Percentiles rank a stretch among this genome's conserved stretches.
These are phyloP conservation scores for Phyllosticta citribraziliensis DNA, from an alignment of 2,329 filamentous ascomycete genomes.

Conservation along the genomic window DNA sequence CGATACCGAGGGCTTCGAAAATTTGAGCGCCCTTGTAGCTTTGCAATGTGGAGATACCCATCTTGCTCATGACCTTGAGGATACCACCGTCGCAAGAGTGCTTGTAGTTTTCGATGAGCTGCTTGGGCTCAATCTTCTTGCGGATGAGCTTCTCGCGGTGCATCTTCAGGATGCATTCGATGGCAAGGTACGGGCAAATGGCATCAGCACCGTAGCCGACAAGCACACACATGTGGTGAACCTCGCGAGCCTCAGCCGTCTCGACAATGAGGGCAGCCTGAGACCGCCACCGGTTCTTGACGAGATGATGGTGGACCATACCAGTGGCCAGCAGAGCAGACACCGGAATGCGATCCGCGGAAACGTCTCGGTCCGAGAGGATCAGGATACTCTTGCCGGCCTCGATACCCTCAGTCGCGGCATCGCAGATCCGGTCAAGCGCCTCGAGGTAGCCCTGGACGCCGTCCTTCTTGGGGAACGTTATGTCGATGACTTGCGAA, in stretches of 20 bases:
- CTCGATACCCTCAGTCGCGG: slow-evolving; percentile 74
- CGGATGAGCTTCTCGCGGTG: slow-evolving; percentile 87
- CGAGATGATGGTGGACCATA: slow-evolving; percentile 90
- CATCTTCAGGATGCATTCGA: slow-evolving; percentile 96
- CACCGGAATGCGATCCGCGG: slow-evolving; percentile 70
- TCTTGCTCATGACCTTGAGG: slow-evolving; percentile 98
- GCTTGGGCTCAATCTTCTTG: slow-evolving; percentile 73
- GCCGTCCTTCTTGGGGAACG: slow-evolving; percentile 79
- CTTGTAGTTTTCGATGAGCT: slow-evolving; percentile 90
- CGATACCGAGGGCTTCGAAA: slow-evolving; percentile 88
- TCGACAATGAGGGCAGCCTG: slow-evolving; percentile 80
- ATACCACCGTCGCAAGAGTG: slow-evolving; percentile 94
- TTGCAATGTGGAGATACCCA: slow-evolving; percentile 94
- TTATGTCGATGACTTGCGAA: slow-evolving; percentile 83
- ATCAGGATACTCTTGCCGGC: slow-evolving; percentile 77
- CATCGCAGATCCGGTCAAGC: slow-evolving; percentile 79
- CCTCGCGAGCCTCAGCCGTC: slow-evolving; percentile 90
- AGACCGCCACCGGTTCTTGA: slow-evolving; percentile 91
- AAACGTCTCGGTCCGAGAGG: slow-evolving; percentile 80
- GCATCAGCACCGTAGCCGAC: slow-evolving; percentile 92
- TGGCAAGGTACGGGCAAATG: slow-evolving; percentile 87
- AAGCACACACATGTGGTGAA: slow-evolving; percentile 98
- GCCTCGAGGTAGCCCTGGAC: slow-evolving; percentile 76
- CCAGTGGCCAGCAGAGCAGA: slow-evolving; percentile 81
- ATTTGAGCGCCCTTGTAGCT: slow-evolving; percentile 98